phyloP scores from a whole-genome alignment of 2,329 filamentous ascomycete genomes.

The Paecilomyces niveus region DNA sequence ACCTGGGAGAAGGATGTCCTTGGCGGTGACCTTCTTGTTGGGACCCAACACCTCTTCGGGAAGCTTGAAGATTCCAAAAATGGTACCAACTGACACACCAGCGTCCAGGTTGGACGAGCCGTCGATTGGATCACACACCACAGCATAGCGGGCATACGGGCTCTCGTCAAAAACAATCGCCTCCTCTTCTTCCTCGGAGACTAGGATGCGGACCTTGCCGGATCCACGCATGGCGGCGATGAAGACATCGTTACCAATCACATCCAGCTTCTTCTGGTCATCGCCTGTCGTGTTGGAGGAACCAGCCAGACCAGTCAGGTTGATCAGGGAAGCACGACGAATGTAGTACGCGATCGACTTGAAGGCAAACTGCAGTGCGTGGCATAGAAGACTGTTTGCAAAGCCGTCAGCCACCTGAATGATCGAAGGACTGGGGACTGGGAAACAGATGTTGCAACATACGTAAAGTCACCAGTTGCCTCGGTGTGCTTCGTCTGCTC shows the following conservation, averaged over 20 bases:
- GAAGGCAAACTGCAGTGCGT: constrained; percentile 98
- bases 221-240: constrained; percentile 91
- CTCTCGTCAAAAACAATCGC: constrained; percentile 76
- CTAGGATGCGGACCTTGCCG: constrained; percentile 80
- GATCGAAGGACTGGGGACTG: neutral
- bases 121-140: constrained; percentile 96
- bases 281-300: constrained; percentile 94
- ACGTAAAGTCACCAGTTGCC: constrained; percentile 98
- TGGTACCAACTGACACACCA: constrained; percentile 94
- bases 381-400: constrained; percentile 70
- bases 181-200: constrained; percentile 97
- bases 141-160: constrained; percentile 74
- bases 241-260: constrained; percentile 98
- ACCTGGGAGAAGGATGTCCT: constrained; percentile 82
- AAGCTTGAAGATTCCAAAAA: constrained; percentile 91
- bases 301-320: constrained; percentile 88
- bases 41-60: constrained; percentile 52
- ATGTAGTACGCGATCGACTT: constrained; percentile 99
- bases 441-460: constrained; percentile 29
- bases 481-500: constrained; percentile 90
- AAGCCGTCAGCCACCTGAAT: neutral
- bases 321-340: constrained; percentile 87
- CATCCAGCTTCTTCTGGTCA: constrained; percentile 99
- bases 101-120: constrained; percentile 96
- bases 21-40: constrained; percentile 49